phyloP scores from a whole-genome alignment of 257 asterid species.

The Datura wrightii region DNA sequence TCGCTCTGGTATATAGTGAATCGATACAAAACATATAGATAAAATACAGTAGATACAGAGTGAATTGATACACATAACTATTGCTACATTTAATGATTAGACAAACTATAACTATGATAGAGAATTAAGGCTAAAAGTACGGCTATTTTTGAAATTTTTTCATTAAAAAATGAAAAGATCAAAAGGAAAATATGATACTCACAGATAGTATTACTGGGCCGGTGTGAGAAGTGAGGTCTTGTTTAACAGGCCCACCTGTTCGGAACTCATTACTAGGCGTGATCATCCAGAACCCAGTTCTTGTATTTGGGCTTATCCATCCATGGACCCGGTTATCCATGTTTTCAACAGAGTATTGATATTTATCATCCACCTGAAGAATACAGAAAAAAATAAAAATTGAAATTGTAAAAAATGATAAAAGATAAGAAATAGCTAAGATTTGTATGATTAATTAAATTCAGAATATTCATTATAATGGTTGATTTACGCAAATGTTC shows the following conservation, averaged over 20 bases:
- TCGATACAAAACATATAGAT: too few relatives aligned
- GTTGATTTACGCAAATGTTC: neutral
- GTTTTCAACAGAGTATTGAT: constrained; percentile 40
- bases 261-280: constrained; percentile 46
- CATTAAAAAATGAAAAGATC: too few relatives aligned
- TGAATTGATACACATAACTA: too few relatives aligned
- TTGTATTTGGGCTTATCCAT: constrained; percentile 39
- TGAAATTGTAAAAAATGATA: neutral
- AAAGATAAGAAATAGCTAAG: neutral
- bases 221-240: constrained; percentile 53
- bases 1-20: too few relatives aligned
- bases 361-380: constrained; percentile 52
- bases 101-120: too few relatives aligned
- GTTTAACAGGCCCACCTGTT: constrained; percentile 47
- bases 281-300: constrained; percentile 49
- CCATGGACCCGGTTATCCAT: constrained; percentile 45
- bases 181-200: neutral
- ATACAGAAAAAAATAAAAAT: neutral
- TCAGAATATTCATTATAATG: neutral
- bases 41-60: too few relatives aligned
- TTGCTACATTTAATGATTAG: too few relatives aligned
- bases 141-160: too few relatives aligned
- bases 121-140: too few relatives aligned
- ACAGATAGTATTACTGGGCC: constrained; percentile 47
- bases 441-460: neutral